Evolutionary conservation across 495 filamentous ascomycete species (phyloP).

Genomic region (Talaromyces thailandensis): DNA sequence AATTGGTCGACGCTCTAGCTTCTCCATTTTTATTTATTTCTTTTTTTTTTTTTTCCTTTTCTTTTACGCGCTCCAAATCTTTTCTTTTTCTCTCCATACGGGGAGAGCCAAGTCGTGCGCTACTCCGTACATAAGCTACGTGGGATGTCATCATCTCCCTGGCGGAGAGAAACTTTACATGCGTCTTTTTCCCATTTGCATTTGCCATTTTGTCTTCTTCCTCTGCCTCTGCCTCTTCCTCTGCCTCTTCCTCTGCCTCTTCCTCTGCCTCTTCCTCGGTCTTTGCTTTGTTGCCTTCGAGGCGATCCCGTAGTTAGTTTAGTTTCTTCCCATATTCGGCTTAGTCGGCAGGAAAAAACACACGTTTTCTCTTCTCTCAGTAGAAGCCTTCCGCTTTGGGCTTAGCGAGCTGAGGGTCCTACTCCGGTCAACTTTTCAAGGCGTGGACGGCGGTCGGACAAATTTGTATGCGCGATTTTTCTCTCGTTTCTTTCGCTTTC

Average conservation of each 20-base stretch:
- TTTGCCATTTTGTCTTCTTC: no score
- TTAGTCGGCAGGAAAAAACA: neutral
- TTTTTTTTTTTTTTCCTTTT: neutral
- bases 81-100: neutral
- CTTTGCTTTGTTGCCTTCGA: neutral
- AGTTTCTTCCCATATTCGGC: neutral
- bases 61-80: neutral
- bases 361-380: neutral
- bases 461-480: constrained; percentile 8
- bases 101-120: neutral
- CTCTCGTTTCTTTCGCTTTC: neutral
- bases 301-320: neutral
- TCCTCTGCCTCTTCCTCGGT: no score
- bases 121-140: neutral
- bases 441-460: constrained; percentile 1
- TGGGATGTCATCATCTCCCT: neutral
- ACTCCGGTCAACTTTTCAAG: neutral
- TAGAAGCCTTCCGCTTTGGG: neutral
- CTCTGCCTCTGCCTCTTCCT: no score
- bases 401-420: neutral
- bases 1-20: neutral
- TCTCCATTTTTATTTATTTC: neutral
- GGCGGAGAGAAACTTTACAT: neutral
- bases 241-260: no score
- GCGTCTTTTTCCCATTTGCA: neutral